Conservation (phyloP, 2,329 filamentous ascomycete genomes). For the Apiospora phragmitis region DNA sequence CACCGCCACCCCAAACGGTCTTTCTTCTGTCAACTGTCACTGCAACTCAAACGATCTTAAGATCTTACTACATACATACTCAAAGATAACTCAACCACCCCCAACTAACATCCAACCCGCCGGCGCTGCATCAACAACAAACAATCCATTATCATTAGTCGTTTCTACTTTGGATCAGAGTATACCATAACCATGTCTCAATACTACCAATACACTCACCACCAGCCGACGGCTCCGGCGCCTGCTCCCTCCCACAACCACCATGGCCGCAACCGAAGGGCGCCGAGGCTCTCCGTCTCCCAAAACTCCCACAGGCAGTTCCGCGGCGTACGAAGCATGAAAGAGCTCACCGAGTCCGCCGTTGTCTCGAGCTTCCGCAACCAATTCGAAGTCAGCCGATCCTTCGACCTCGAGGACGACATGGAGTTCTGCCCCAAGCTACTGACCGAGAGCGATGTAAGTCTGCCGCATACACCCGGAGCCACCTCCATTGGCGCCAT, state of each 20-base stretch:
- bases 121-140: not conserved
- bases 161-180: not conserved
- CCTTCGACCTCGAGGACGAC: slow-evolving; percentile 95
- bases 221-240: slow-evolving; percentile 57
- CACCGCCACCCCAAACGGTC: slow-evolving; percentile 9
- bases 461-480: slow-evolving; percentile 32
- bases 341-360: slow-evolving; percentile 80
- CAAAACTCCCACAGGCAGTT: slow-evolving; percentile 88
- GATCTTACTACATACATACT: not conserved
- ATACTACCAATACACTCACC: slow-evolving; percentile 58
- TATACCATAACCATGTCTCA: slow-evolving; percentile 50
- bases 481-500: slow-evolving; percentile 7
- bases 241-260: slow-evolving; percentile 69
- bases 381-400: slow-evolving; percentile 87
- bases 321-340: slow-evolving; percentile 80
- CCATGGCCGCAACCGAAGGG: slow-evolving; percentile 83
- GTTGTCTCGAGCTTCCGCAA: slow-evolving; percentile 77
- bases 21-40: slow-evolving; percentile 1
- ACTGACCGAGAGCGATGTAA: slow-evolving; percentile 91
- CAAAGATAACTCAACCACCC: not conserved
- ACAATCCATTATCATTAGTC: not conserved
- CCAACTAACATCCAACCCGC: not conserved
- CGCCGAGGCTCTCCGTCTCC: slow-evolving; percentile 74
- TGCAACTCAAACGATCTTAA: slow-evolving; percentile 7
- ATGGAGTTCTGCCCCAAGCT: slow-evolving; percentile 93